Evolutionary conservation across 306 rosid genomes (phyloP).

Genomic region (Fragaria iinumae): DNA sequence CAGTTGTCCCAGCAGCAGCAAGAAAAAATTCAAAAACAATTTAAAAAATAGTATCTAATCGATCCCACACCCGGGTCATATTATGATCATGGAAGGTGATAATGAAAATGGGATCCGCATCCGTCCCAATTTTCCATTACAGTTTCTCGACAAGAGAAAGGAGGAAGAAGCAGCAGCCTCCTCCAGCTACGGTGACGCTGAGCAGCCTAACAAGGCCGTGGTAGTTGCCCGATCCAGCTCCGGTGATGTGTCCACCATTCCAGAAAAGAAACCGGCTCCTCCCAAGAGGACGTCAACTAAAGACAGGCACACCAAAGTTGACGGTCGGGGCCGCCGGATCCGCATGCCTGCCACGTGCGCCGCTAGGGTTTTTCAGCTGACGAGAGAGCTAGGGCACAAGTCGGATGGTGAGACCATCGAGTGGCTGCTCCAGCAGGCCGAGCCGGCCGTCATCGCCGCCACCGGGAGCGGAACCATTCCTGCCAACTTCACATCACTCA

Average conservation of each 20-base stretch:
- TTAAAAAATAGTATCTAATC: constrained; percentile 14
- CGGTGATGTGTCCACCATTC: neutral
- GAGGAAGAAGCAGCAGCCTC: constrained; percentile 19
- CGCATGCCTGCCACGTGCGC: constrained; percentile 99
- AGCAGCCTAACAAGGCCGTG: neutral
- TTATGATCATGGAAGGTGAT: constrained; percentile 74
- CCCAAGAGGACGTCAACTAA: constrained; percentile 74
- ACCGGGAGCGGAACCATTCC: constrained; percentile 96
- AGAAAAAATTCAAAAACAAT: constrained; percentile 9
- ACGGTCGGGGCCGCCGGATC: constrained; percentile 97
- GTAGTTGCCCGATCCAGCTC: neutral
- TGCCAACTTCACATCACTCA: constrained; percentile 84
- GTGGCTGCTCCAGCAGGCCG: constrained; percentile 97
- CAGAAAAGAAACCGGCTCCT: constrained; percentile 45
- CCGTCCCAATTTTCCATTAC: constrained; percentile 91
- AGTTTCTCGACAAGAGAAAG: constrained; percentile 59
- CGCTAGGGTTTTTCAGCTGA: constrained; percentile 89
- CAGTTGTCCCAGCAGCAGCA: constrained; percentile 36
- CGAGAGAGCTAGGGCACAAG: constrained; percentile 85
- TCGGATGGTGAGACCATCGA: constrained; percentile 94
- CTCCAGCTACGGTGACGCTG: constrained; percentile 38
- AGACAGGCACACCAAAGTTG: constrained; percentile 91
- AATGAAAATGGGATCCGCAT: constrained; percentile 65
- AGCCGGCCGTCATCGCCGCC: constrained; percentile 87
- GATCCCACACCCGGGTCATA: constrained; percentile 14